phyloP scores from a whole-genome alignment of 2,329 filamentous ascomycete species.

The Pseudopyricularia cyperi region DNA sequence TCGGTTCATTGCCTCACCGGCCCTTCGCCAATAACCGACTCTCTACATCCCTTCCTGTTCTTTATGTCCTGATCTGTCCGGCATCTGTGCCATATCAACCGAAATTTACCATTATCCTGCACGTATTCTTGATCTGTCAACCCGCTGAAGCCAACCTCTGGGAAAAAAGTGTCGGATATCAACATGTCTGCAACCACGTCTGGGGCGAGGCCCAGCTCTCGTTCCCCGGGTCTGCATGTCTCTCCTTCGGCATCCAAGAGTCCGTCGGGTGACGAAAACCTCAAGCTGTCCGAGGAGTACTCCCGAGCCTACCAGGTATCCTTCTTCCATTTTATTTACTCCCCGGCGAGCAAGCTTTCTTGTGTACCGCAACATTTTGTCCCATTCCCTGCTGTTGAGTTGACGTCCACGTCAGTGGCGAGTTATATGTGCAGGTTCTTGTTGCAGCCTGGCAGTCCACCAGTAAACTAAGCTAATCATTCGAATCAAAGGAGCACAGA shows the following conservation, averaged over 20 bases:
- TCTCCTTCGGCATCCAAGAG: conserved; percentile 19
- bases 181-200: conserved; percentile 23
- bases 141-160: neutral
- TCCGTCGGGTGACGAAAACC: conserved; percentile 21
- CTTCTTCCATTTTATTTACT: neutral
- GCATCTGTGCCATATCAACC: conserved; percentile 8
- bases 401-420: too few species aligned
- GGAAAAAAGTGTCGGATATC: neutral
- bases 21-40: neutral
- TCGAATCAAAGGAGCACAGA: neutral
- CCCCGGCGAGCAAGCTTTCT: neutral
- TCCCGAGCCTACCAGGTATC: conserved; percentile 17
- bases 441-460: too few species aligned
- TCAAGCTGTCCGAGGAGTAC: conserved; percentile 21
- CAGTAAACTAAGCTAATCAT: neutral
- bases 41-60: neutral
- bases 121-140: neutral
- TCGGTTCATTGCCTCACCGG: neutral
- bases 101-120: conserved; percentile 1
- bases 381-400: too few species aligned
- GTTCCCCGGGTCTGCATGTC: conserved; percentile 16
- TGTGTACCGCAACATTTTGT: neutral
- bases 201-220: conserved; percentile 26
- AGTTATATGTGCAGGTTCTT: too few species aligned
- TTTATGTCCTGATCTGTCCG: conserved; percentile 4